phyloP scores from a whole-genome alignment of 2,329 filamentous ascomycete genomes.

The Cladophialophora carrionii region DNA sequence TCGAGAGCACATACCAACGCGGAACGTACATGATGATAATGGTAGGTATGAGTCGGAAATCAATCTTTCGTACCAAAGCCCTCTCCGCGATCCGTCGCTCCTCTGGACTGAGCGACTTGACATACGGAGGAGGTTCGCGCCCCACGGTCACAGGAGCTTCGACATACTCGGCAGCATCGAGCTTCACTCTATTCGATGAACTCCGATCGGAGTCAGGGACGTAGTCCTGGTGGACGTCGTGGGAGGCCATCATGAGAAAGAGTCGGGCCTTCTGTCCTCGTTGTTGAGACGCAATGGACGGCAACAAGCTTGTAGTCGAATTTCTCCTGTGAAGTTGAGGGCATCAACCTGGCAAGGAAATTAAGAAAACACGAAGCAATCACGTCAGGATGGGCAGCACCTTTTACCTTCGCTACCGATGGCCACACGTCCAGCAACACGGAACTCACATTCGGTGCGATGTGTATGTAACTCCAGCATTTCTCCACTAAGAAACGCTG shows the following conservation, averaged over 20 bases:
- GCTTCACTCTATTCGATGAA: slow-evolving; percentile 11
- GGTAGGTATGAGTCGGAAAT: slow-evolving; percentile 68
- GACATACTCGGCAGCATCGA: slow-evolving; percentile 12
- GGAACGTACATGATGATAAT: slow-evolving; percentile 76
- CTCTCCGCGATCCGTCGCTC: slow-evolving; percentile 60
- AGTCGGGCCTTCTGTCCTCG: background rate
- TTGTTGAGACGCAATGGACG: background rate
- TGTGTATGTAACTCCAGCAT: slow-evolving; percentile 8
- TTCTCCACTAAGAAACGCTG: slow-evolving; percentile 5
- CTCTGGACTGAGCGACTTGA: slow-evolving; percentile 46
- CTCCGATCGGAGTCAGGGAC: slow-evolving; percentile 17
- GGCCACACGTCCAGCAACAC: slow-evolving; percentile 10
- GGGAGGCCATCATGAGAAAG: slow-evolving; percentile 5
- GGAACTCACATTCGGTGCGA: background rate
- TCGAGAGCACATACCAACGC: slow-evolving; percentile 43
- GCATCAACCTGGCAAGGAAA: background rate
- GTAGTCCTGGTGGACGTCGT: slow-evolving; percentile 19
- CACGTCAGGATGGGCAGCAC: slow-evolving; percentile 7
- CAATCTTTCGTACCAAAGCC: slow-evolving; percentile 70
- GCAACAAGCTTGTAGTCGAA: background rate
- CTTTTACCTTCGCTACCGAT: background rate
- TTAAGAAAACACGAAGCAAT: background rate
- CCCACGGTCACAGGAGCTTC: slow-evolving; percentile 7
- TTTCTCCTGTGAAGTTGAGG: background rate
- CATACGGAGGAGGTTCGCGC: slow-evolving; percentile 23